These are phyloP conservation scores for Phoma sp. DNA, from an alignment of 2,329 filamentous ascomycete species.

Conservation along the genomic window DNA sequence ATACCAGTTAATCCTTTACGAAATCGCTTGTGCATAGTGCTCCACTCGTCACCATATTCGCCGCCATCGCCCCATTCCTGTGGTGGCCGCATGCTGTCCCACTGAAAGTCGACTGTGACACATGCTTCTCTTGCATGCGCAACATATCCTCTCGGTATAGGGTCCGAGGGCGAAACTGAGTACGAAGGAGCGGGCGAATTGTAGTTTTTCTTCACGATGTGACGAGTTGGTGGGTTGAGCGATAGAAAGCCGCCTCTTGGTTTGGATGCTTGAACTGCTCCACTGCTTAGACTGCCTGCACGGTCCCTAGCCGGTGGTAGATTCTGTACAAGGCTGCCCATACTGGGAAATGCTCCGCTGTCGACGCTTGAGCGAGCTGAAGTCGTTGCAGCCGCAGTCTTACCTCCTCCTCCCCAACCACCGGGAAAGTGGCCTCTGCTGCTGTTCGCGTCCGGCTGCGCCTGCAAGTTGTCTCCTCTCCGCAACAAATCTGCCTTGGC, in stretches of 20 bases:
- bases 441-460: slow-evolving; percentile 48
- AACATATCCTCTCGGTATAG: slow-evolving; percentile 87
- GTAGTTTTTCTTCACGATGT: slow-evolving; percentile 59
- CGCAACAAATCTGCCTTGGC: slow-evolving; percentile 88
- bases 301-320: slow-evolving; percentile 52
- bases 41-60: slow-evolving; percentile 91
- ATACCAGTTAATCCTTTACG: slow-evolving; percentile 78
- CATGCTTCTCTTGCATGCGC: slow-evolving; percentile 89
- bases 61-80: slow-evolving; percentile 88
- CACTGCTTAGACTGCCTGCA: slow-evolving; percentile 51
- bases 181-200: slow-evolving; percentile 80
- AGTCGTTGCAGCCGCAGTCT: slow-evolving; percentile 33
- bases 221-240: slow-evolving; percentile 24
- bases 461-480: slow-evolving; percentile 69
- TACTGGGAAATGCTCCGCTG: slow-evolving; percentile 30
- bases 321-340: slow-evolving; percentile 48
- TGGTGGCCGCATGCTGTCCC: slow-evolving; percentile 86
- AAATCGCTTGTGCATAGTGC: slow-evolving; percentile 90
- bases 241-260: slow-evolving; percentile 30
- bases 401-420: slow-evolving; percentile 58
- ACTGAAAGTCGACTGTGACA: slow-evolving; percentile 87
- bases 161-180: slow-evolving; percentile 77
- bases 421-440: slow-evolving; percentile 60
- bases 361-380: slow-evolving; percentile 25
- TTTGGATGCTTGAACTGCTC: slow-evolving; percentile 32